phyloP scores from a whole-genome alignment of 2,329 filamentous ascomycete species.

The Alternaria arborescens region DNA sequence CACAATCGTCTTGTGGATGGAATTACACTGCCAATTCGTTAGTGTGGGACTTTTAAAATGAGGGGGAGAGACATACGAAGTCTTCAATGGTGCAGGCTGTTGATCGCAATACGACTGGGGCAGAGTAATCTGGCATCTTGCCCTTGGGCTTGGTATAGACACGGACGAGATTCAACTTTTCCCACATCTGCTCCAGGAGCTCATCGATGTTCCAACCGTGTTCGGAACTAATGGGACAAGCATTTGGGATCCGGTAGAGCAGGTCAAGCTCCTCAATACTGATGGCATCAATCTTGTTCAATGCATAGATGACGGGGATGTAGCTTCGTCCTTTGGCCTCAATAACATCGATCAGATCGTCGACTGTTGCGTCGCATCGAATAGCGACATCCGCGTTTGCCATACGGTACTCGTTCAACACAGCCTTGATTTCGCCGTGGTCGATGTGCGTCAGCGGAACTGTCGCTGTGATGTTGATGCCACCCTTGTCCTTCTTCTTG shows the following conservation, averaged over 20 bases:
- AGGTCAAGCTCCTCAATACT: conserved; percentile 97
- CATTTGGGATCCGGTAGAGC: conserved; percentile 95
- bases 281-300: conserved; percentile 99
- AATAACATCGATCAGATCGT: conserved; percentile 94
- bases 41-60: conserved; percentile 39
- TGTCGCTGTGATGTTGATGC: conserved; percentile 94
- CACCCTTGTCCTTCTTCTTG: conserved; percentile 99
- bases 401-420: conserved; percentile 97
- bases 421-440: conserved; percentile 95
- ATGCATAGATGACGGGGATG: conserved; percentile 97
- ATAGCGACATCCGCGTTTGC: conserved; percentile 97
- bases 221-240: conserved; percentile 96
- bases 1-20: conserved; percentile 94
- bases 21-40: conserved; percentile 76
- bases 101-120: conserved; percentile 87
- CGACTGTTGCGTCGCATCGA: conserved; percentile 95
- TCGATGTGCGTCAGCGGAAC: conserved; percentile 92
- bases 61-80: conserved; percentile 73
- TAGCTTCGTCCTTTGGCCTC: conserved; percentile 95
- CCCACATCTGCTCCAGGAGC: conserved; percentile 97
- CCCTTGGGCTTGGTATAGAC: conserved; percentile 99
- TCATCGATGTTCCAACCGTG: conserved; percentile 97
- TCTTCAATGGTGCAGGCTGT: conserved; percentile 91
- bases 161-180: conserved; percentile 87
- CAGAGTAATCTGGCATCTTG: conserved; percentile 87